phyloP scores from a whole-genome alignment of 805 yeast genomes.

The Metschnikowia aberdeeniae region DNA sequence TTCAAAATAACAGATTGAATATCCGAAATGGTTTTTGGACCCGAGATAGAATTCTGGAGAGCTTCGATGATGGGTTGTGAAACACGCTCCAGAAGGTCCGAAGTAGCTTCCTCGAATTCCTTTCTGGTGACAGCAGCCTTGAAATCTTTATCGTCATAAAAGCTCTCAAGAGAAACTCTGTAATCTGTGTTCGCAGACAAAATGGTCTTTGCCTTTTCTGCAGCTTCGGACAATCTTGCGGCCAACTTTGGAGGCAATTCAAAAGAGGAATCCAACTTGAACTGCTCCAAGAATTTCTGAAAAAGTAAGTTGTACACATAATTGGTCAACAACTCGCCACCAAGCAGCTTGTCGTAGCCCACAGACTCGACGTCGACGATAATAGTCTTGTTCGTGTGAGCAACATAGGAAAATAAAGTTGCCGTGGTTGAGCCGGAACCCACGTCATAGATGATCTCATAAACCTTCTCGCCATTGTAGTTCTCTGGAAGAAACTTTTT shows the following conservation, averaged over 20 bases:
- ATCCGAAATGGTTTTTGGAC: conserved; percentile 24
- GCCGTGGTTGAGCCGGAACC: conserved; percentile 93
- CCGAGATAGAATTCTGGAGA: conserved; percentile 33
- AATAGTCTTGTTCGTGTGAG: conserved; percentile 39
- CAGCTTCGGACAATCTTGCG: conserved; percentile 69
- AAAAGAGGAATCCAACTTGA: conserved; percentile 35
- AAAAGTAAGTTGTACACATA: conserved; percentile 58
- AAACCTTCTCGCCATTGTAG: conserved; percentile 38
- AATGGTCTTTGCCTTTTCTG: conserved; percentile 85
- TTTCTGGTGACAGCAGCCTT: conserved; percentile 61
- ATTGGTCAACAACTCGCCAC: conserved; percentile 73
- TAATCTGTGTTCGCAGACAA: conserved; percentile 87
- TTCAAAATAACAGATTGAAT: conserved; percentile 68
- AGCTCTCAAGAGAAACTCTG: conserved; percentile 68
- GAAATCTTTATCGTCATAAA: conserved; percentile 73
- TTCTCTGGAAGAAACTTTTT: conserved; percentile 37
- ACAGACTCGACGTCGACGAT: conserved; percentile 64
- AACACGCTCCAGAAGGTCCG: conserved; percentile 44
- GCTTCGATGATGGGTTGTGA: conserved; percentile 54
- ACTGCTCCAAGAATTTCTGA: conserved; percentile 49
- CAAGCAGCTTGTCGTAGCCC: conserved; percentile 62
- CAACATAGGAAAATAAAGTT: conserved; percentile 66
- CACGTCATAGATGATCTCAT: conserved; percentile 77
- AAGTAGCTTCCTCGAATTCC: conserved; percentile 65
- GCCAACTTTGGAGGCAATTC: conserved; percentile 54